phyloP scores from a whole-genome alignment of 2,329 filamentous ascomycete genomes.

The Ceratocystis ficicola region DNA sequence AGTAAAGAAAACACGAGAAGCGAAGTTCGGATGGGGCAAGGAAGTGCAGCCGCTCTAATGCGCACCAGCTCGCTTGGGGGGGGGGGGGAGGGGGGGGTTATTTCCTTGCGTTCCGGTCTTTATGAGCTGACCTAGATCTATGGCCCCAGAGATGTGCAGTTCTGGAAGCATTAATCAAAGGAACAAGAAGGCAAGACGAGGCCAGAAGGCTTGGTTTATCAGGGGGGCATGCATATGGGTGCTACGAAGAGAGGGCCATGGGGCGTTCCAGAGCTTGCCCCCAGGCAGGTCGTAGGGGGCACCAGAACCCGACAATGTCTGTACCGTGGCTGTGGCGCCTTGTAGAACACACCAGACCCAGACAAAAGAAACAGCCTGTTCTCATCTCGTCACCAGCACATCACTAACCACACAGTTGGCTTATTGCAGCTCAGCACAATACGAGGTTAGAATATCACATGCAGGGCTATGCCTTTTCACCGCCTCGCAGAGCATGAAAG shows the following conservation, averaged over 20 bases:
- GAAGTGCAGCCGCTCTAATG: neutral
- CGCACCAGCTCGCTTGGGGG: neutral
- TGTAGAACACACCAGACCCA: too few species aligned
- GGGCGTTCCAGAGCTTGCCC: neutral
- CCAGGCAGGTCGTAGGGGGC: too few species aligned
- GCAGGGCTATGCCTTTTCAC: neutral
- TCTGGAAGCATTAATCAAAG: neutral
- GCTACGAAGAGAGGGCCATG: neutral
- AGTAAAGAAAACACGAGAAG: neutral
- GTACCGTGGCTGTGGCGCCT: too few species aligned
- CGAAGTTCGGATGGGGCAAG: slow-evolving; percentile 1
- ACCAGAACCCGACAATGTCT: too few species aligned
- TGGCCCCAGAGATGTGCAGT: neutral
- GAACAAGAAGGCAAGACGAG: neutral
- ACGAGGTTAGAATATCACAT: slow-evolving; percentile 1
- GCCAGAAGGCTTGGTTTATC: neutral
- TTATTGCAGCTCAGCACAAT: neutral
- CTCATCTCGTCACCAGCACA: too few species aligned
- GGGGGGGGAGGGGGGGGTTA: neutral
- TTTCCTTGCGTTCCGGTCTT: neutral
- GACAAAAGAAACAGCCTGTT: too few species aligned
- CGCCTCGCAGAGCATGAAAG: neutral
- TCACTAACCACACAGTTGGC: too few species aligned
- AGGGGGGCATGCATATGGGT: slow-evolving; percentile 5
- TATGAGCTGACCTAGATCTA: neutral